A percentile compares a stretch with the other conserved stretches of the same genome.
Conservation (phyloP, 495 filamentous ascomycete genomes). For the Daldinia vernicosa region DNA sequence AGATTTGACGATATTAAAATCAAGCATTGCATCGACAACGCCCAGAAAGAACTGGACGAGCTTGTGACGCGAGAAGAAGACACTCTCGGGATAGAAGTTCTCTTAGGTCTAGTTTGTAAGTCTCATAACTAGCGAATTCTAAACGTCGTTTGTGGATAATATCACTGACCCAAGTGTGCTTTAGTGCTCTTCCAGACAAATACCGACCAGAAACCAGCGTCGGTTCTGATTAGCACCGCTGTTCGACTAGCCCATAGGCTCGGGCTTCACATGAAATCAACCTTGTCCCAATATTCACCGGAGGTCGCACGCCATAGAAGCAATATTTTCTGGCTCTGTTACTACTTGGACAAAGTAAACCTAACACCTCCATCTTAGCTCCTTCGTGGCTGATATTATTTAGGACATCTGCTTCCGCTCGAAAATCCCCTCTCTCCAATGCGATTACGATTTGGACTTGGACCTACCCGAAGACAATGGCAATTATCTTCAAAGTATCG, state of each 20-base stretch:
- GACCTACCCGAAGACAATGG: constrained; percentile 43
- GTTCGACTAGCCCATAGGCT: constrained; percentile 45
- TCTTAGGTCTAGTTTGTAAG: constrained; percentile 47
- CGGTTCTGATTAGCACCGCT: constrained; percentile 47
- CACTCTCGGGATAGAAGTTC: constrained; percentile 43
- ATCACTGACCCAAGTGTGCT: neutral
- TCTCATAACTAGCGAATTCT: neutral
- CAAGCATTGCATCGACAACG: constrained; percentile 44
- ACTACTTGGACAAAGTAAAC: constrained; percentile 44
- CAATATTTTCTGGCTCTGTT: constrained; percentile 49
- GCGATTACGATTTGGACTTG: constrained; percentile 44
- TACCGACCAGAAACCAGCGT: constrained; percentile 44
- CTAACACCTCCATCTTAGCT: too few species aligned
- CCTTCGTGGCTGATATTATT: neutral
- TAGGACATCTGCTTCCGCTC: constrained; percentile 44
- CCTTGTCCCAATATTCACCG: constrained; percentile 26
- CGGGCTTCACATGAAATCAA: constrained; percentile 36
- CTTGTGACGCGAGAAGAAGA: constrained; percentile 47
- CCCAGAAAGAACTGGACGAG: constrained; percentile 45
- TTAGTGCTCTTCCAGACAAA: constrained; percentile 41
- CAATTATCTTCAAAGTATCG: constrained; percentile 38
- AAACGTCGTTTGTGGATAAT: neutral
- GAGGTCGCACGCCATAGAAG: constrained; percentile 42
- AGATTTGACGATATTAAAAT: constrained; percentile 35
- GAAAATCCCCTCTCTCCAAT: constrained; percentile 44